Conservation (phyloP, 2,329 filamentous ascomycete genomes). For the Aspergillus sp. region DNA sequence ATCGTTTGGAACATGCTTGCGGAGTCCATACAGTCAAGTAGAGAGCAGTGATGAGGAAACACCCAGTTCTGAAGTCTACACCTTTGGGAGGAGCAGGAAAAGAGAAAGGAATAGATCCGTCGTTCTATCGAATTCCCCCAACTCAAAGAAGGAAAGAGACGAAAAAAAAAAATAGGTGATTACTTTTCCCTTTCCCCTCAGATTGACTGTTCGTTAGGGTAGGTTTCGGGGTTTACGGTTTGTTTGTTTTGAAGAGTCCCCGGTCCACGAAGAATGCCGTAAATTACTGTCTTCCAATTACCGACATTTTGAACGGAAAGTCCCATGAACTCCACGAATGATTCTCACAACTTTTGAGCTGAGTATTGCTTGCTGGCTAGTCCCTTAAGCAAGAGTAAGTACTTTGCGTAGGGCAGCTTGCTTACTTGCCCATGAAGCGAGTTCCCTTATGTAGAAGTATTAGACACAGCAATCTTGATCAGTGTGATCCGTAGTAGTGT, state of each 20-base stretch:
- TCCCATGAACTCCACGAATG: neutral
- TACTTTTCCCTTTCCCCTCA: constrained; percentile 1
- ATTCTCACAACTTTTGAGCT: neutral
- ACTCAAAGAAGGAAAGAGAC: neutral
- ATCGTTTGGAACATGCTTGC: neutral
- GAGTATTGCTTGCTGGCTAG: neutral
- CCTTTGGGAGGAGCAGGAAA: neutral
- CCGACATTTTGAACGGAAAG: neutral
- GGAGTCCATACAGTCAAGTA: neutral
- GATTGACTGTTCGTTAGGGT: neutral
- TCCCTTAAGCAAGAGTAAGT: neutral
- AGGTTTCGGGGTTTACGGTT: neutral
- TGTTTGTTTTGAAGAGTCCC: constrained; percentile 2
- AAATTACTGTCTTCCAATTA: neutral
- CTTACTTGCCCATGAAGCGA: neutral
- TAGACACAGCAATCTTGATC: too few relatives aligned
- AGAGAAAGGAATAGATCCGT: constrained; percentile 8
- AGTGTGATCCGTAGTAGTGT: neutral
- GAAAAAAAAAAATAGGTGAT: neutral
- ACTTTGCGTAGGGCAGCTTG: neutral
- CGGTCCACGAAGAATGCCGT: neutral
- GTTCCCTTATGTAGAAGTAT: too few relatives aligned
- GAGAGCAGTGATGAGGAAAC: neutral
- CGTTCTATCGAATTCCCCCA: neutral
- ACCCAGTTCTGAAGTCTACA: constrained; percentile 1